A percentile compares a stretch with the other conserved stretches of the same genome.
Evolutionary conservation across 768 basidiomycete species (phyloP).

Genomic region (Trametes elegans): DNA sequence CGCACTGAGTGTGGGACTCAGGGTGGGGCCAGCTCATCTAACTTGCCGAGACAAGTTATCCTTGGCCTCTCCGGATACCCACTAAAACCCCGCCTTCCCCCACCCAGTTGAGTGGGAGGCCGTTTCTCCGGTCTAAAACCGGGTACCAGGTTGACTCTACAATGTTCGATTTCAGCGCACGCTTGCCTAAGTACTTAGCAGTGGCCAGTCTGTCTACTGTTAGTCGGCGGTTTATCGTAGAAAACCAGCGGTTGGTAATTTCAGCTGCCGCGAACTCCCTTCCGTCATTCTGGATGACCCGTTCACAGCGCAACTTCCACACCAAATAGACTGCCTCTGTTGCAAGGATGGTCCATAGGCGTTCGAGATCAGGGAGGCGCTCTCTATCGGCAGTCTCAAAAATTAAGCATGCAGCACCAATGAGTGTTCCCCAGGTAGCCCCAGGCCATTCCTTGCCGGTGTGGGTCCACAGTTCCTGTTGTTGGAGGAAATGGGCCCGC

Average conservation of each 20-base stretch:
- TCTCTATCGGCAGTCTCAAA: not conserved
- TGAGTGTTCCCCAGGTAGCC: not conserved
- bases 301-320: conserved; percentile 7
- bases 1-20: conserved; percentile 14
- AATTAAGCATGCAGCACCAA: not conserved
- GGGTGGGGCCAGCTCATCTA: not conserved
- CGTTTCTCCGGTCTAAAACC: not conserved
- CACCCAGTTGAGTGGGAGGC: not conserved
- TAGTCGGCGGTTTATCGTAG: not conserved
- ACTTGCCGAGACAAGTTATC: not conserved
- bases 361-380: not conserved
- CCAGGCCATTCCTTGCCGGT: not conserved
- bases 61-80: conserved; percentile 1
- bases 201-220: not conserved
- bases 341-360: not conserved
- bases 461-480: not conserved
- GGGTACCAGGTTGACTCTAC: not conserved
- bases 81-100: conserved; percentile 2
- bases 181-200: not conserved
- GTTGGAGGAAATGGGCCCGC: no score
- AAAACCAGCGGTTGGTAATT: not conserved
- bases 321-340: not conserved
- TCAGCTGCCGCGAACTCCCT: not conserved
- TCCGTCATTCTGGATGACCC: not conserved
- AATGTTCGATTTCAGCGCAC: not conserved